These are phyloP conservation scores for Lenzites betulinus DNA, from an alignment of 768 basidiomycete genomes.

Conservation along the genomic window DNA sequence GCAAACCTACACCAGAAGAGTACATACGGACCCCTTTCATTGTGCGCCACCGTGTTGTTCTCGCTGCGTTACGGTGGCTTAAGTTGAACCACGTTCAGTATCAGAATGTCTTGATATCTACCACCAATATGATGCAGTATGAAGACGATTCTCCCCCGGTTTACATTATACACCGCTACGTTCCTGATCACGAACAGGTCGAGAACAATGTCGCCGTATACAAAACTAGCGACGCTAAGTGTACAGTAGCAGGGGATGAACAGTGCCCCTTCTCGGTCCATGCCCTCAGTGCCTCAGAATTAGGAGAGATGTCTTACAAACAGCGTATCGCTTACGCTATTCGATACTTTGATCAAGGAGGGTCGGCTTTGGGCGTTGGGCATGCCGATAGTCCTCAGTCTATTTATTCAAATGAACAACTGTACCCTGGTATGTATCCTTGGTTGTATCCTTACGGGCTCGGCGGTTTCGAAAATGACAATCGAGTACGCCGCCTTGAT, in stretches of 20 bases:
- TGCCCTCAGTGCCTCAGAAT: conserved; percentile 33
- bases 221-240: background rate
- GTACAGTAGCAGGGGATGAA: background rate
- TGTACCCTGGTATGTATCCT: conserved; percentile 43
- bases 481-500: background rate
- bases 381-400: conserved; percentile 30
- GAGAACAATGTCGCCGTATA: background rate
- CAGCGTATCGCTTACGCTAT: conserved; percentile 30
- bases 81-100: background rate
- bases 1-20: conserved; percentile 27
- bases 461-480: conserved; percentile 36
- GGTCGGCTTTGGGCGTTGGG: conserved; percentile 34
- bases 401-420: conserved; percentile 40
- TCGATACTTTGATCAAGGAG: conserved; percentile 30
- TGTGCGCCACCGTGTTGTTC: background rate
- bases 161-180: background rate
- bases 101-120: background rate
- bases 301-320: conserved; percentile 20
- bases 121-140: background rate
- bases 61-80: background rate
- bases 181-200: too few species aligned
- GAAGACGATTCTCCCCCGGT: background rate
- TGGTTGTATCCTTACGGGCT: conserved; percentile 46
- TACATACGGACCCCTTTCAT: conserved; percentile 24
- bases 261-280: conserved; percentile 41